Conservation (phyloP, 805 yeast species). For the Wickerhamomyces canadensis region DNA sequence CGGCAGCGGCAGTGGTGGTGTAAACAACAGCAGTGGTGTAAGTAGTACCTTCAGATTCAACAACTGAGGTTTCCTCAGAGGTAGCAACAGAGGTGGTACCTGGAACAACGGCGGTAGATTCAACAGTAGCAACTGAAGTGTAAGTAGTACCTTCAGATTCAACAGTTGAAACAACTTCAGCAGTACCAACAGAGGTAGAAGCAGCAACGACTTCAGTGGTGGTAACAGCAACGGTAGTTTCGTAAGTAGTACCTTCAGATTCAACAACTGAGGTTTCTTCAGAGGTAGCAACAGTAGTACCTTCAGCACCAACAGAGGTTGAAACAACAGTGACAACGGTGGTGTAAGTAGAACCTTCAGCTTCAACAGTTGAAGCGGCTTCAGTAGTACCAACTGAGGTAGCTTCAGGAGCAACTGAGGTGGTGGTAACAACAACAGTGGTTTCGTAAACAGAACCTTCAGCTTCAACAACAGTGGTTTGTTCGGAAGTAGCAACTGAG, state of each 20-base stretch:
- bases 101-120: no score
- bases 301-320: constrained; percentile 5
- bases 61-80: neutral
- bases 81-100: constrained; percentile 3
- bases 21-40: neutral
- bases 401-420: neutral
- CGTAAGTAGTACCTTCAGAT: constrained; percentile 7
- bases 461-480: constrained; percentile 1
- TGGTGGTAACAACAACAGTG: constrained; percentile 3
- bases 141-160: constrained; percentile 1
- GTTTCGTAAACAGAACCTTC: constrained; percentile 5
- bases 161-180: constrained; percentile 2
- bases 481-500: constrained; percentile 3
- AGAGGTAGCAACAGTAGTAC: constrained; percentile 5
- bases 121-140: neutral
- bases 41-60: neutral
- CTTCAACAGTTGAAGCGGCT: constrained; percentile 1
- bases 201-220: constrained; percentile 3
- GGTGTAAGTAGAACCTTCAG: constrained; percentile 3
- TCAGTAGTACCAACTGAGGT: constrained; percentile 3
- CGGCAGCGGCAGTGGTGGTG: constrained; percentile 2
- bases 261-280: constrained; percentile 1
- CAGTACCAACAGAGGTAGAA: constrained; percentile 4
- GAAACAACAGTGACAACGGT: constrained; percentile 5
- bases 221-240: constrained; percentile 4